Evolutionary conservation across 257 asterid species (phyloP).

Genomic region (Eustoma russellianum): DNA sequence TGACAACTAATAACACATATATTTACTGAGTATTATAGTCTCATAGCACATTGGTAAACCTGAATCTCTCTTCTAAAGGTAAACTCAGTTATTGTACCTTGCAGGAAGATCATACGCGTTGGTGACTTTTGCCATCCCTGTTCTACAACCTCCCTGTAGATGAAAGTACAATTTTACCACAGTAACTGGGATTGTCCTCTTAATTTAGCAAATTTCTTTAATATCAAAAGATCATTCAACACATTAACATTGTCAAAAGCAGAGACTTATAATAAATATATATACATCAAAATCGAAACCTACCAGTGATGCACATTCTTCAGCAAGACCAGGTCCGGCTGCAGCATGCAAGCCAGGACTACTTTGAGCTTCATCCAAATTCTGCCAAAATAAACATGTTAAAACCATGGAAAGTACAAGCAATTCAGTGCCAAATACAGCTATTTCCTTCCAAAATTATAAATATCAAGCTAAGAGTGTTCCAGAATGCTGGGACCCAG

Average conservation of each 20-base stretch:
- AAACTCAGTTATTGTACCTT: conserved; percentile 38
- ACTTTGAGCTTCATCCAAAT: conserved; percentile 94
- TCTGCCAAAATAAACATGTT: conserved; percentile 35
- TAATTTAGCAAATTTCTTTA: no score
- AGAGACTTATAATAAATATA: background rate
- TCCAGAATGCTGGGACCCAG: background rate
- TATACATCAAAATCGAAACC: background rate
- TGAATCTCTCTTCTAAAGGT: background rate
- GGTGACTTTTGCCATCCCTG: conserved; percentile 95
- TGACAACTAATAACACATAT: background rate
- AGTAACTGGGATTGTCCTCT: background rate
- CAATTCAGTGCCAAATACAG: background rate
- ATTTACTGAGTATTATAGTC: no score
- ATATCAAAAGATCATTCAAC: background rate
- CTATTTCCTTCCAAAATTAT: background rate
- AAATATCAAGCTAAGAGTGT: no score
- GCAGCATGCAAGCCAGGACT: conserved; percentile 98
- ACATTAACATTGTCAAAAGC: background rate
- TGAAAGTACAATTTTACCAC: background rate
- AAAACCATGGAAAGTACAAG: conserved; percentile 9
- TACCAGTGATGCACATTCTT: conserved; percentile 52
- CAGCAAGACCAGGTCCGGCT: conserved; percentile 96
- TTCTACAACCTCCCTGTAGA: conserved; percentile 93
- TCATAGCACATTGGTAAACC: background rate
- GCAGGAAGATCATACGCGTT: conserved; percentile 84